These are phyloP conservation scores for Sphagnum tenellum DNA, from an alignment of 225 moss, liverwort and hornwort species.

Conservation along the genomic window DNA sequence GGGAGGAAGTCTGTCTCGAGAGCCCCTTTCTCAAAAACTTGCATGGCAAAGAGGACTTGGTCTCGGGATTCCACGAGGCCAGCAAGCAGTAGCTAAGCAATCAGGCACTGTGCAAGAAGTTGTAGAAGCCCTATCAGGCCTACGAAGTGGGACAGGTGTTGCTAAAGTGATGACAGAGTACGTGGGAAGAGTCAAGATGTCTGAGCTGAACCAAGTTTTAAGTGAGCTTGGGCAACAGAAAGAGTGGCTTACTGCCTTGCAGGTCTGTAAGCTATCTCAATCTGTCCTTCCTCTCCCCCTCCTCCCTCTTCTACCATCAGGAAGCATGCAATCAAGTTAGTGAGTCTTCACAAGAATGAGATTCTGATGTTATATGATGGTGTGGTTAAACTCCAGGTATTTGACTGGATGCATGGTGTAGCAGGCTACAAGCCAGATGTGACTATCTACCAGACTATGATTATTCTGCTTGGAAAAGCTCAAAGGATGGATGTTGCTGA, in stretches of 20 bases:
- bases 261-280: slow-evolving; percentile 14
- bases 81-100: slow-evolving; percentile 38
- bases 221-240: slow-evolving; percentile 66
- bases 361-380: slow-evolving; percentile 1
- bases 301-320: too few species aligned
- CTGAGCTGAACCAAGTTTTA: slow-evolving; percentile 71
- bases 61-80: slow-evolving; percentile 28
- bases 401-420: slow-evolving; percentile 81
- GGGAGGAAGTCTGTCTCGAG: slow-evolving; percentile 41
- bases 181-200: slow-evolving; percentile 50
- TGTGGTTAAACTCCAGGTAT: slow-evolving; percentile 61
- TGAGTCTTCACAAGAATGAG: too few species aligned
- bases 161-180: slow-evolving; percentile 57
- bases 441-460: slow-evolving; percentile 60
- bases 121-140: slow-evolving; percentile 49
- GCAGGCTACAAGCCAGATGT: slow-evolving; percentile 48
- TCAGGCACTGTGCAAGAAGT: slow-evolving; percentile 44
- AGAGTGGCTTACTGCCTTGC: slow-evolving; percentile 67
- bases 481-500: slow-evolving; percentile 90
- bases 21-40: slow-evolving; percentile 21
- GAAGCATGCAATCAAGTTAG: too few species aligned
- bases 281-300: too few species aligned
- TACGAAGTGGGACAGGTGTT: slow-evolving; percentile 52
- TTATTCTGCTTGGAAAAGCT: slow-evolving; percentile 74
- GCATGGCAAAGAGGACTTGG: slow-evolving; percentile 44